These are phyloP conservation scores for Daldinia vernicosa DNA, from an alignment of 495 filamentous ascomycete genomes.

Conservation along the genomic window DNA sequence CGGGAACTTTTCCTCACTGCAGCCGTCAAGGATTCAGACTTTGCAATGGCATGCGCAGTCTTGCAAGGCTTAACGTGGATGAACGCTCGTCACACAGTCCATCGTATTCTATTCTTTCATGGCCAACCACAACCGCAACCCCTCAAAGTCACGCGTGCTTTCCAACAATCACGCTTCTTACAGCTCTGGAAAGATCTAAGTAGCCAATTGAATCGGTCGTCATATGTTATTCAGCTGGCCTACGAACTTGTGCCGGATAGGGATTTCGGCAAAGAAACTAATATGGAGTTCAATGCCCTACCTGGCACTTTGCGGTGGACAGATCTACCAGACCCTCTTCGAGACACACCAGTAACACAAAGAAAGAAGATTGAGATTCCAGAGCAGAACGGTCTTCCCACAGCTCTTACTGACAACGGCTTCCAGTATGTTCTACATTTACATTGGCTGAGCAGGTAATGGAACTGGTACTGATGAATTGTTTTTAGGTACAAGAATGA, in stretches of 20 bases:
- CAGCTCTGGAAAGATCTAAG: constrained; percentile 54
- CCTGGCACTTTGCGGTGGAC: constrained; percentile 52
- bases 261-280: constrained; percentile 41
- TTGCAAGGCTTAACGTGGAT: constrained; percentile 54
- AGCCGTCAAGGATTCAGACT: constrained; percentile 46
- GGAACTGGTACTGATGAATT: not conserved
- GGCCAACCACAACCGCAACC: constrained; percentile 49
- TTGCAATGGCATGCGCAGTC: constrained; percentile 49
- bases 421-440: constrained; percentile 17
- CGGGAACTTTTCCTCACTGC: constrained; percentile 57
- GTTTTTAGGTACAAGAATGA: constrained; percentile 48
- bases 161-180: constrained; percentile 33
- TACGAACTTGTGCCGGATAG: constrained; percentile 51
- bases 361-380: constrained; percentile 53
- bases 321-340: constrained; percentile 54
- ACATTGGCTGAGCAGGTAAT: not conserved
- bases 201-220: constrained; percentile 50
- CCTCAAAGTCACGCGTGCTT: constrained; percentile 43
- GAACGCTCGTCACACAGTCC: constrained; percentile 47
- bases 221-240: constrained; percentile 52
- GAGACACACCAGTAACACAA: constrained; percentile 48
- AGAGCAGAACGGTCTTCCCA: constrained; percentile 38
- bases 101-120: constrained; percentile 50
- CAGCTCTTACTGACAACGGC: constrained; percentile 47
- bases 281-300: constrained; percentile 39